Percentiles rank a stretch among this genome's conserved stretches.
Conservation (phyloP, 495 filamentous ascomycete genomes). For the Penicillium macrosclerotiorum region DNA sequence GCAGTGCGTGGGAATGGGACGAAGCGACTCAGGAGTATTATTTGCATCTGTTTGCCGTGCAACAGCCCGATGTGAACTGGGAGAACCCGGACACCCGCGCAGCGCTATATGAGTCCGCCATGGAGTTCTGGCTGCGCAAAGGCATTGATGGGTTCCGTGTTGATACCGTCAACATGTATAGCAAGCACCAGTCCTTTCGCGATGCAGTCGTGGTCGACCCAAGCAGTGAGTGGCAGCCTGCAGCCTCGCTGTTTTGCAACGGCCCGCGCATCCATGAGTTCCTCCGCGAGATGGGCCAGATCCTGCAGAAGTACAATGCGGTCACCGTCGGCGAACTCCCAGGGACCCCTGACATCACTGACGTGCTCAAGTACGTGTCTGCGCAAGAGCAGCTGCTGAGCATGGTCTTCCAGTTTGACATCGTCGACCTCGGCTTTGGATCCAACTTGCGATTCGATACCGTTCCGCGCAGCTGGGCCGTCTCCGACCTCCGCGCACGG, state of each 20-base stretch:
- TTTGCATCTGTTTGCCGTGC: constrained; percentile 48
- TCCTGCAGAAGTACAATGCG: constrained; percentile 44
- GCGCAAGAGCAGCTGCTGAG: constrained; percentile 43
- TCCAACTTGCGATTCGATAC: constrained; percentile 36
- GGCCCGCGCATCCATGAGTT: constrained; percentile 59
- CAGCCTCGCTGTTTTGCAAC: constrained; percentile 49
- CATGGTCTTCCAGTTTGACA: constrained; percentile 57
- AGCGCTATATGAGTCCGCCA: constrained; percentile 47
- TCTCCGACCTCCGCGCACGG: constrained; percentile 38
- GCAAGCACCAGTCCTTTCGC: constrained; percentile 41
- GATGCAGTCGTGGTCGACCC: constrained; percentile 44
- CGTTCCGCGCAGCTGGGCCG: constrained; percentile 36
- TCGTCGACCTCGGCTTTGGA: constrained; percentile 48
- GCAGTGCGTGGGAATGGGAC: constrained; percentile 55
- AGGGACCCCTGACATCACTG: constrained; percentile 36
- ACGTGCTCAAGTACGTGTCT: constrained; percentile 47
- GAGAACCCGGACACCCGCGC: constrained; percentile 46
- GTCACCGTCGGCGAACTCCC: constrained; percentile 55
- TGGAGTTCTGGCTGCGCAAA: constrained; percentile 54
- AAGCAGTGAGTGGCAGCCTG: constrained; percentile 41
- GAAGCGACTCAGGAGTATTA: constrained; percentile 52
- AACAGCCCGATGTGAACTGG: constrained; percentile 59
- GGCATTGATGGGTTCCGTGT: constrained; percentile 56
- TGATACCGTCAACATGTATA: constrained; percentile 56
- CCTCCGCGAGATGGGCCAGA: constrained; percentile 42